These are phyloP conservation scores for Paxillus ammoniavirescens DNA, from an alignment of 768 basidiomycete genomes.

Conservation along the genomic window DNA sequence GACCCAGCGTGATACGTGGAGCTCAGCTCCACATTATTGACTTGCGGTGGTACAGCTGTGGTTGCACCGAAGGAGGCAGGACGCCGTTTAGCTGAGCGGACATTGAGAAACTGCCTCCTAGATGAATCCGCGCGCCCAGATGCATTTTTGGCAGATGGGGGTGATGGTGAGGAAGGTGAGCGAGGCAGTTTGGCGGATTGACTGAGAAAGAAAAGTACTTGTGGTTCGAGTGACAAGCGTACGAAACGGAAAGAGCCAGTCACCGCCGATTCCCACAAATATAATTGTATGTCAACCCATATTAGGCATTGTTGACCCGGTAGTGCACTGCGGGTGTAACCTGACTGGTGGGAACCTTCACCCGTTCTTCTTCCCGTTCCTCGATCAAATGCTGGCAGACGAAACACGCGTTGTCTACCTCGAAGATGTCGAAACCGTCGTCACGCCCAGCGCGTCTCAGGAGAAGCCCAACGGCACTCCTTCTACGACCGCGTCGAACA, in stretches of 20 bases:
- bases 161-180: constrained; percentile 76
- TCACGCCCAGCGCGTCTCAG: constrained; percentile 25
- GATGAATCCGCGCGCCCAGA: constrained; percentile 48
- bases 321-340: neutral
- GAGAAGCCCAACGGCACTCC: constrained; percentile 10
- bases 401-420: constrained; percentile 39
- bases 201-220: neutral
- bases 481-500: constrained; percentile 21
- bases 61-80: constrained; percentile 22
- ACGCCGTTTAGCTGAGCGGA: constrained; percentile 25
- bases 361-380: constrained; percentile 1
- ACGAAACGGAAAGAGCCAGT: neutral
- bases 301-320: constrained; percentile 7
- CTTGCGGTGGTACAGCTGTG: constrained; percentile 17
- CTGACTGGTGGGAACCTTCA: neutral
- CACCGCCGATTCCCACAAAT: no score
- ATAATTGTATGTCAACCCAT: neutral
- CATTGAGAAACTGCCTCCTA: constrained; percentile 37
- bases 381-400: constrained; percentile 19
- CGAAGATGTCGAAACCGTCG: constrained; percentile 40
- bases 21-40: constrained; percentile 62
- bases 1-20: constrained; percentile 88
- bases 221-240: neutral
- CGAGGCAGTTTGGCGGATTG: constrained; percentile 64
- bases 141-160: constrained; percentile 55